Base-by-base conservation (phyloP, 1,284 basidiomycete genomes). In the Fomitopsis pinicola region DNA sequence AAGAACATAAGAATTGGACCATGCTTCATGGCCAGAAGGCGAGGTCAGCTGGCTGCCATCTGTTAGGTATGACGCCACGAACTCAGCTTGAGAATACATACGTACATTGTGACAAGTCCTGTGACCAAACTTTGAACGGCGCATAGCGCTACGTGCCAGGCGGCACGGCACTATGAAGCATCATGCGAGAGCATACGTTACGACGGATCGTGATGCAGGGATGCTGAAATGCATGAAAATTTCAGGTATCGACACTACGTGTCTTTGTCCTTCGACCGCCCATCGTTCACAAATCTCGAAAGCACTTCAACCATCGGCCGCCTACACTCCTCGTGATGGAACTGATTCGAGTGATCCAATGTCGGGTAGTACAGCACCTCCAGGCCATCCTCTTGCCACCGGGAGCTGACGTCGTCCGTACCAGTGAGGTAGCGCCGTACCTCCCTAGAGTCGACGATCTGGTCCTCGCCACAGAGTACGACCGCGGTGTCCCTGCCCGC, bases 331-430 rank as follows among this genome's bases (percentile, higher is more conserved):
- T 53, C 67, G 28, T 74, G 76, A 69, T 87, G 79, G 58, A 87
- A 84, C 3, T 87, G 76, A 58, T 75, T 80, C 38, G 85, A 78
- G 67, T 88, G 86, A 63, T 87, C 86, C 57, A 86, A 63, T 1
- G 69, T 72, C 0, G 76, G 75, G 61, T 79, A 81, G 63, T 77
- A 87, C 42, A 85, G 58, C 46, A 87, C 84, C 68, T 86, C 78
- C 61, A 85, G 63, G 9, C 61, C 65, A 17, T 70, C 68, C 57
- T 69, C 59, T 57, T 61, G 54, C 83, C 82, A 85, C 38, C 70
- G 57, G 40, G 63, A 63, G 53, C 22, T 50, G 55, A 59, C 52
- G 36, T 71, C 70, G 42, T 74, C 72, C 63, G 80, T 76, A 1
- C 72, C 75, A 1, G 85, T 85, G 45, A 88, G 69, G 65, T 88